Percentiles rank a stretch among this genome's conserved stretches.
These are phyloP conservation scores for Gracilariopsis chorda DNA, from an alignment of 23 red algal species.

Conservation along the genomic window DNA sequence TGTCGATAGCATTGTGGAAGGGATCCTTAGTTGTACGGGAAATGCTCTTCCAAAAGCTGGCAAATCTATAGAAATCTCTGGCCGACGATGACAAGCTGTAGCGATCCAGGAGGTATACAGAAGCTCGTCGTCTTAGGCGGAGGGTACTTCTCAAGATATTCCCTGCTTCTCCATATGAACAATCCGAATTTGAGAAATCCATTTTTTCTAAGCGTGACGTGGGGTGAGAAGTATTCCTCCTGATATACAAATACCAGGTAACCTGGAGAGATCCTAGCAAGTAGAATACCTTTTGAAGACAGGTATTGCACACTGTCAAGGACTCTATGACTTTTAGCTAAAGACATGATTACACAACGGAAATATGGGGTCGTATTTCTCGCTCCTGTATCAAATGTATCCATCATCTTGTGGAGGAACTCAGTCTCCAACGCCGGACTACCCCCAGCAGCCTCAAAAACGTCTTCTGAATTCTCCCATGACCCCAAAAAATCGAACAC, in stretches of 20 bases:
- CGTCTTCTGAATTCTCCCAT: neutral
- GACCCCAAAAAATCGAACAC: neutral
- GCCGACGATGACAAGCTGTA: neutral
- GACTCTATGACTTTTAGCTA: neutral
- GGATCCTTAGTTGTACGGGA: neutral
- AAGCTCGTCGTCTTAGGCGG: neutral
- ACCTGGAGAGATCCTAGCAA: neutral
- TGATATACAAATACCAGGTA: neutral
- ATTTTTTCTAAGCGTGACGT: neutral
- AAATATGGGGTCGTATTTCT: neutral
- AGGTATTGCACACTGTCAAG: neutral
- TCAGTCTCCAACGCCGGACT: neutral
- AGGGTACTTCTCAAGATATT: neutral
- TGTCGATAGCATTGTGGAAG: no score
- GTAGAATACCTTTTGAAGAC: neutral
- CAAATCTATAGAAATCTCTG: neutral
- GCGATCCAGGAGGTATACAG: neutral
- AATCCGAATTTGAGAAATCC: neutral
- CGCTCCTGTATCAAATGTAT: neutral
- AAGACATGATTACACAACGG: neutral
- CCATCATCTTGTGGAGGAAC: neutral
- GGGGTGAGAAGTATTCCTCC: neutral
- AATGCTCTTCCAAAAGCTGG: neutral
- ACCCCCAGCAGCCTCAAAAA: neutral
- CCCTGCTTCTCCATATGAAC: neutral